These are phyloP conservation scores for Penicillium sp. DNA, from an alignment of 2,329 filamentous ascomycete species.

Conservation along the genomic window DNA sequence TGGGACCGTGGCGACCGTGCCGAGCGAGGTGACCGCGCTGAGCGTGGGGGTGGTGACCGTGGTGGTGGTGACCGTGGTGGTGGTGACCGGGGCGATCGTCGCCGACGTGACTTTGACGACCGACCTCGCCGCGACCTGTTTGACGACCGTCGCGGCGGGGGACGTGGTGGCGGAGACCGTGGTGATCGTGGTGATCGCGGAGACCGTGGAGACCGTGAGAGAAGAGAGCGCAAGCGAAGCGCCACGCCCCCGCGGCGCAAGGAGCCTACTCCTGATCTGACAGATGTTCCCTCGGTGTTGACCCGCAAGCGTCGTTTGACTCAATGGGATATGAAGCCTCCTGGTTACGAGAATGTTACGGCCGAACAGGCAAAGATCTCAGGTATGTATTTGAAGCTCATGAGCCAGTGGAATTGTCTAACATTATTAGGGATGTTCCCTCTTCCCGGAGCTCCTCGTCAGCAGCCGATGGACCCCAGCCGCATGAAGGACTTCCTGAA, in stretches of 20 bases:
- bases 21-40: conserved; percentile 16
- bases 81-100: conserved; percentile 56
- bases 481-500: conserved; percentile 95
- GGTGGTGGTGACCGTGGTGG: conserved; percentile 1
- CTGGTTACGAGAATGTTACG: conserved; percentile 96
- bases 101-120: conserved; percentile 64
- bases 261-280: conserved; percentile 93
- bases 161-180: conserved; percentile 38
- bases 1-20: conserved; percentile 50
- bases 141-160: conserved; percentile 54
- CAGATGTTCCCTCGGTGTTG: conserved; percentile 75
- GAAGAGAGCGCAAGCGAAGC: conserved; percentile 65
- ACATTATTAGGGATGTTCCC: conserved; percentile 78
- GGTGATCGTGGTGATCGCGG: conserved; percentile 19
- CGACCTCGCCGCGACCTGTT: conserved; percentile 58
- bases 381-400: conserved; percentile 35
- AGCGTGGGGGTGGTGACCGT: conserved; percentile 9
- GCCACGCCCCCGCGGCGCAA: conserved; percentile 81
- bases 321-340: conserved; percentile 99
- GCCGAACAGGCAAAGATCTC: conserved; percentile 98
- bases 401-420: background rate
- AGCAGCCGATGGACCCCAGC: conserved; percentile 91
- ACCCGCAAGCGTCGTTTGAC: conserved; percentile 89
- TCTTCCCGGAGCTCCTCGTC: conserved; percentile 87
- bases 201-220: conserved; percentile 34